Evolutionary conservation across 306 rosid genomes (phyloP), one percentile per base, ranked within the genome.

Genomic region (Lotus japonicus): DNA sequence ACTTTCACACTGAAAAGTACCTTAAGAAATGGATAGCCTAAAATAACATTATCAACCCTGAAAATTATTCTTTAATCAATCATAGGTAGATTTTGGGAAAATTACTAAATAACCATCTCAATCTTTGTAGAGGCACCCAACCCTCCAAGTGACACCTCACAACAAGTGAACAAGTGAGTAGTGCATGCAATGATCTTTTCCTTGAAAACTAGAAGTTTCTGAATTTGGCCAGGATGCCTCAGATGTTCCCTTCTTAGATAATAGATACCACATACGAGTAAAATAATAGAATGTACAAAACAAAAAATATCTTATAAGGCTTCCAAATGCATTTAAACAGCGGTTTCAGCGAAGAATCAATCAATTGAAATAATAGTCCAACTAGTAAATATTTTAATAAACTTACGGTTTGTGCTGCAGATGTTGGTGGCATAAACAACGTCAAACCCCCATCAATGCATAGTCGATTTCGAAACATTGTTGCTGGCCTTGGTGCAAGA

Each of bases 381-480:
- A 58, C 42, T 68, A 55, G 48, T 64, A 58, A 46, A 68, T 54
- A 43, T 68, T 39, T 28, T 62, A 31, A 52, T 48, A 18, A 53
- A 75, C 52, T 57, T 84, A 92, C 98, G 89, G 98, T 92, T 17
- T 79, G 85, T 50, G 85, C 70, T 60, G 98, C 98, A 65, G 98
- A 86, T 51, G 98, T 89, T 28, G 97, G 97, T 15, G 98, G 97
- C 96, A 92, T 92, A 77, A 92, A 92, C 84, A 90, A 82, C 3
- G 98, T 92, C 76, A 92, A 75, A 15, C 98, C 97, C 60, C 98
- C 98, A 71, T 92, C 98, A 77, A 92, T 80, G 88, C 98, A 92
- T 59, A 90, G 80, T 35, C 91, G 82, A 73, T 92, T 90, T 35
- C 96, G 84, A 79, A 92, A 92, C 75, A 84, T 56, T 0, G 96